Base-by-base conservation (phyloP, 225 moss, liverwort and hornwort genomes). In the Marchantia paleacea region DNA sequence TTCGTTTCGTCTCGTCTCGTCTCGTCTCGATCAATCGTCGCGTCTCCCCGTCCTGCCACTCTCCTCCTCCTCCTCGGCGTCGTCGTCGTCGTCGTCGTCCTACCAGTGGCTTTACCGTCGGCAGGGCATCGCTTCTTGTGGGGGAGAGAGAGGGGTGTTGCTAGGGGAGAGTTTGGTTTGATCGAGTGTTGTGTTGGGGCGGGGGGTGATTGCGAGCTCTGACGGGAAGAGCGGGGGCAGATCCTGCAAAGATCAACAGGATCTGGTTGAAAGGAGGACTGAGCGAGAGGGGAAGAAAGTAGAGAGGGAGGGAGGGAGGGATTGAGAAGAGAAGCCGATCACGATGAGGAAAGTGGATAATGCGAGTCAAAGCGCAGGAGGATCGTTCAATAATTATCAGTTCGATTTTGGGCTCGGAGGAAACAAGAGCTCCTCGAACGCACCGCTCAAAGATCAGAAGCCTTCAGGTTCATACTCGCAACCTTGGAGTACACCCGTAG, bases 331-430 rank as follows among this genome's bases (percentile, higher is more conserved):
- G 20, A 52, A 8, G 19, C 1, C 47, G 22, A 66, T 58, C 81
- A 85, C 75, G 79, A 96, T 96, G 96, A 96, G 91, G 91, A 88
- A 91, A 83, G 89, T 82, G 63, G 94, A 96, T 22, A 91, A 96
- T 86, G 80, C 91, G 82, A 91, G 91, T 80, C 90, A 91, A 83
- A 75, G 75, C 14, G 75, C 75, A 13, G 75, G 78, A 82, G 90
- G 60, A 78, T 85, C 94, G 31, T 80, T 92, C 75, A 93, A 92
- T 82, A 95, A 93, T 83, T 97, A 97, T 86, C 89, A 95, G 81
- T 97, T 97, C 78, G 97, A 97, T 86, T 95, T 97, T 78, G 95
- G 95, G 57, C 80, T 95, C 10, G 89, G 87, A 77, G 93, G 92
- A 52, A 79, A 89, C 73, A 97, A 93, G 82, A 86, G 94, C 61